Evolutionary conservation across 805 yeast species (phyloP), one percentile per base, ranked within the genome.

Genomic region (Cyberlindnera suaveolens): DNA sequence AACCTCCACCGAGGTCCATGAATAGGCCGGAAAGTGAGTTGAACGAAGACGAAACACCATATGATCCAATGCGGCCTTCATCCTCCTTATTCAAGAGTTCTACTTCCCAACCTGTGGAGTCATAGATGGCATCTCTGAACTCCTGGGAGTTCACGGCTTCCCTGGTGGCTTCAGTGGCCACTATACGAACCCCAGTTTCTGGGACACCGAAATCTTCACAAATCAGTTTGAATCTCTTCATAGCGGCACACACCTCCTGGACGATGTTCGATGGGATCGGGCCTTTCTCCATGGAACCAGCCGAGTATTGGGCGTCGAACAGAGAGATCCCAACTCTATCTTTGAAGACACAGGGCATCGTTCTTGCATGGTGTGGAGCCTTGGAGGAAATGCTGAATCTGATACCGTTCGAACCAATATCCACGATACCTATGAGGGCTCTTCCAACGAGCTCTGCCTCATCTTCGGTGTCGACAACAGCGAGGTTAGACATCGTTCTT

Each of bases 121-220:
- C 68, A 39, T 61, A 68, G 26, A 84, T 74, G 5, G 78, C 74
- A 17, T 70, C 70, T 34, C 79, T 68, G 52, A 84, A 76, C 43
- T 77, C 80, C 38, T 70, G 71, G 0, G 82, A 73, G 51, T 83
- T 83, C 5, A 79, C 65, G 3, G 88, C 87, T 48, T 78, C 81
- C 53, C 87, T 71, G 0, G 85, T 78, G 1, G 88, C 87, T 52
- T 83, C 88, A 0, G 90, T 82, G 8, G 87, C 88, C 17, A 83
- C 80, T 1, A 84, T 81, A 45, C 76, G 65, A 11, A 82, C 85
- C 15, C 80, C 74, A 14, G 69, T 60, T 41, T 71, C 72, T 6
- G 78, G 73, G 2, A 84, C 89, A 19, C 87, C 88, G 54, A 84
- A 84, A 61, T 82, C 88, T 42, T 73, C 78, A 58, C 91, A 85